Percentiles rank a stretch among this genome's conserved stretches.
Conservation (phyloP, 352 stramenopile genomes). For the Globisporangium solare region DNA sequence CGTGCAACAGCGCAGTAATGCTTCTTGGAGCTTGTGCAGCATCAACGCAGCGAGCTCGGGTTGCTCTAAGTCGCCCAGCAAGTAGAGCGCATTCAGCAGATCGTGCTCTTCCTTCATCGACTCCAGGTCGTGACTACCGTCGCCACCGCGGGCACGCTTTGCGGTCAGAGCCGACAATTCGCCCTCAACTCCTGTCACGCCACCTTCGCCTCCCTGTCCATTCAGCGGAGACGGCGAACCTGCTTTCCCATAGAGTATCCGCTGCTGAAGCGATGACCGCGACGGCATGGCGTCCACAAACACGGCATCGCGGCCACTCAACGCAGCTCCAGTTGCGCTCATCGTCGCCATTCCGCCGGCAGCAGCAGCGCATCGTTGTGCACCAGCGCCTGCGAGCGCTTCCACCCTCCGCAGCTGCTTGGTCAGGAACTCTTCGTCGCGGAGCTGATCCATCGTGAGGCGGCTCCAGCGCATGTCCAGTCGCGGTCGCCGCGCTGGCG, state of each 20-base stretch:
- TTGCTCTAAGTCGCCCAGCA: slow-evolving; percentile 47
- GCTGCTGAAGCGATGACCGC: slow-evolving; percentile 13
- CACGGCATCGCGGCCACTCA: slow-evolving; percentile 4
- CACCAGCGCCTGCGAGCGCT: slow-evolving; percentile 25
- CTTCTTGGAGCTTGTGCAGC: slow-evolving; percentile 39
- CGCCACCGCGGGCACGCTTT: too few species aligned
- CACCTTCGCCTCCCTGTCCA: slow-evolving; percentile 17
- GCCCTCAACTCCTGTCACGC: slow-evolving; percentile 1
- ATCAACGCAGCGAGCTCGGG: slow-evolving; percentile 37
- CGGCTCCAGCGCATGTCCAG: slow-evolving; percentile 62
- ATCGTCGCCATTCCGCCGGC: too few species aligned
- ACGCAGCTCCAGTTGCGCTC: not conserved
- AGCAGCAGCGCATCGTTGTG: slow-evolving; percentile 11
- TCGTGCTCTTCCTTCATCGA: slow-evolving; percentile 25
- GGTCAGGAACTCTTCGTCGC: slow-evolving; percentile 60
- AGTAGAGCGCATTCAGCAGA: slow-evolving; percentile 39
- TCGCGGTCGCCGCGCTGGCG: slow-evolving; percentile 15
- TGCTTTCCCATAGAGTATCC: slow-evolving; percentile 13
- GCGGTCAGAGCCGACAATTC: not conserved
- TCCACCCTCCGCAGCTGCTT: slow-evolving; percentile 66
- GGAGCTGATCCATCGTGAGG: slow-evolving; percentile 54
- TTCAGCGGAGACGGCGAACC: slow-evolving; percentile 13
- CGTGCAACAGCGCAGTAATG: slow-evolving; percentile 29
- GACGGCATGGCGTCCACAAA: slow-evolving; percentile 12
- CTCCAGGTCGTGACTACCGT: slow-evolving; percentile 2